Percentiles rank a stretch among this genome's conserved stretches.
phyloP scores from a whole-genome alignment of 352 stramenopile genomes.

The Phytophthora ohioensis region DNA sequence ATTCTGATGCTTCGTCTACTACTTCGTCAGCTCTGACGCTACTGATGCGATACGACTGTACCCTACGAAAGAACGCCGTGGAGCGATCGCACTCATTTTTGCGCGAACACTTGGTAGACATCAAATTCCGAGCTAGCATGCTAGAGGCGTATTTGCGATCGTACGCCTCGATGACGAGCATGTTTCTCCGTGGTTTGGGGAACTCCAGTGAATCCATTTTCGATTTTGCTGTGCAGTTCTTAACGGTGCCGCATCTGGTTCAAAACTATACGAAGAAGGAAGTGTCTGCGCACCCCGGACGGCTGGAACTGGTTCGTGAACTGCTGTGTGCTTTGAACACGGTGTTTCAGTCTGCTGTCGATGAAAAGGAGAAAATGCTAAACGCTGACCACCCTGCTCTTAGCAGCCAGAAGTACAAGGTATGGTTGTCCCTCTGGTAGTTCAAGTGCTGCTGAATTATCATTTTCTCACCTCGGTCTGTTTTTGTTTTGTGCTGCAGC shows the following conservation, averaged over 20 bases:
- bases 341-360: slow-evolving; percentile 67
- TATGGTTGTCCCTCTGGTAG: slow-evolving; percentile 27
- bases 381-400: slow-evolving; percentile 84
- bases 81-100: slow-evolving; percentile 71
- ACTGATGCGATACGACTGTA: slow-evolving; percentile 77
- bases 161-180: slow-evolving; percentile 77
- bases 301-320: slow-evolving; percentile 70
- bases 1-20: not conserved
- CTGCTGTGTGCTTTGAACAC: slow-evolving; percentile 68
- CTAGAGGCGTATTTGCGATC: slow-evolving; percentile 76
- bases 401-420: slow-evolving; percentile 91
- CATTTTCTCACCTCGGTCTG: not conserved
- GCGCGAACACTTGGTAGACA: slow-evolving; percentile 81
- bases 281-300: slow-evolving; percentile 51
- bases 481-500: slow-evolving; percentile 44
- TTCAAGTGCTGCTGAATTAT: not conserved
- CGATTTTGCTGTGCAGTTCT: slow-evolving; percentile 89
- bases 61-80: slow-evolving; percentile 61
- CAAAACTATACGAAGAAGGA: slow-evolving; percentile 80
- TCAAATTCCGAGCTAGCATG: slow-evolving; percentile 77
- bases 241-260: slow-evolving; percentile 85
- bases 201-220: slow-evolving; percentile 90
- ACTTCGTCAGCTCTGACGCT: slow-evolving; percentile 55
- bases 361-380: slow-evolving; percentile 46
- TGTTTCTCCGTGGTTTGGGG: slow-evolving; percentile 81